Conservation (phyloP, 2,329 filamentous ascomycete species). For the Beauveria asiatica region DNA sequence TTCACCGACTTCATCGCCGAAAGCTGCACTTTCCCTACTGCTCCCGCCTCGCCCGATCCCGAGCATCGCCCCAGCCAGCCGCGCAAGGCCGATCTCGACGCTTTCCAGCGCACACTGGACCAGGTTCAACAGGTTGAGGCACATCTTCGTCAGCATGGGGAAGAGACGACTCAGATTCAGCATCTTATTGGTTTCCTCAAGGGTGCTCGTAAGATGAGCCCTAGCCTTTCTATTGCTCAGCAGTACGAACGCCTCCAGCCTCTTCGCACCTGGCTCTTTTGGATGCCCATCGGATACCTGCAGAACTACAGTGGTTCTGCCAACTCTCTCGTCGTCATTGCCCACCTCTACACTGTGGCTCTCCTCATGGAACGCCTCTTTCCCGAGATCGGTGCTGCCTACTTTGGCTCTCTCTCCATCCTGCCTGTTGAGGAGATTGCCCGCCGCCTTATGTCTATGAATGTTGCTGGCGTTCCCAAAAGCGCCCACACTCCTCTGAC, state of each 20-base stretch:
- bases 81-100: constrained; percentile 60
- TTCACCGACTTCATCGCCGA: constrained; percentile 76
- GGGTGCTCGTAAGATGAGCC: constrained; percentile 61
- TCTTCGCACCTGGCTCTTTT: constrained; percentile 88
- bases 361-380: constrained; percentile 85
- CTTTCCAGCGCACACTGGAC: constrained; percentile 57
- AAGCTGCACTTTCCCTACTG: constrained; percentile 64
- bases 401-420: constrained; percentile 74
- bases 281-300: constrained; percentile 80
- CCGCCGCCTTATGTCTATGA: constrained; percentile 62
- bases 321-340: constrained; percentile 72
- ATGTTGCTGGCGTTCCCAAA: constrained; percentile 47
- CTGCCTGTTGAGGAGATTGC: constrained; percentile 81
- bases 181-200: constrained; percentile 67
- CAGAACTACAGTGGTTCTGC: constrained; percentile 68
- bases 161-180: constrained; percentile 59
- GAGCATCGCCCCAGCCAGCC: constrained; percentile 55
- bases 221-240: constrained; percentile 63
- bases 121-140: constrained; percentile 61
- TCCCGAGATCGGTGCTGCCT: constrained; percentile 81
- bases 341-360: constrained; percentile 85
- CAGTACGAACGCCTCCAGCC: constrained; percentile 87
- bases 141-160: constrained; percentile 59
- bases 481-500: constrained; percentile 52
- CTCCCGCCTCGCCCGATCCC: constrained; percentile 53